Evolutionary conservation across 768 basidiomycete genomes (phyloP).

Genomic region (Lyophyllum decastes): DNA sequence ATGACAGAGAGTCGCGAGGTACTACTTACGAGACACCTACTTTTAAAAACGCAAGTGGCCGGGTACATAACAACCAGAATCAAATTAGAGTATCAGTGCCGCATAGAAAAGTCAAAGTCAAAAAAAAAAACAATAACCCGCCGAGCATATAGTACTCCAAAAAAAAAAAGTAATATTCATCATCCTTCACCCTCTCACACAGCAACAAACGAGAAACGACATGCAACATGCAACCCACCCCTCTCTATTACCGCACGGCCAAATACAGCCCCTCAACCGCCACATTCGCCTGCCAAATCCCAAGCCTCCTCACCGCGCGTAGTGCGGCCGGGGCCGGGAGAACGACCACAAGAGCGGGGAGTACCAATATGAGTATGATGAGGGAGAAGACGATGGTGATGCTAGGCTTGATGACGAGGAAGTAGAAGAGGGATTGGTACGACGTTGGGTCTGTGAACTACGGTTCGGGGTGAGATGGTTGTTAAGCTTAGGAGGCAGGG

Average conservation of each 20-base stretch:
- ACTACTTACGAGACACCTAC: too few species aligned
- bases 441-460: slow-evolving; percentile 83
- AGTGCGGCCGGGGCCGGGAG: slow-evolving; percentile 70
- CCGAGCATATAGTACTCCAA: too few species aligned
- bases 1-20: too few species aligned
- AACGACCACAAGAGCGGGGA: slow-evolving; percentile 59
- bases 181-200: too few species aligned
- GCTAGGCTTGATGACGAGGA: slow-evolving; percentile 82
- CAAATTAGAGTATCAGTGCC: background rate
- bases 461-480: background rate
- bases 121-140: too few species aligned
- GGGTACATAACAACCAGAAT: background rate
- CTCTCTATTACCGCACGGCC: slow-evolving; percentile 34
- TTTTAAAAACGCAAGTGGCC: too few species aligned
- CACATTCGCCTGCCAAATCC: slow-evolving; percentile 82
- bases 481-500: background rate
- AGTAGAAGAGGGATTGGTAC: slow-evolving; percentile 86
- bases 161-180: too few species aligned
- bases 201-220: background rate
- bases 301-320: slow-evolving; percentile 63
- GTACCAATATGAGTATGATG: slow-evolving; percentile 51
- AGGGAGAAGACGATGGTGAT: slow-evolving; percentile 72
- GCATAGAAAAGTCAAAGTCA: too few species aligned
- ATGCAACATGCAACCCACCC: background rate
- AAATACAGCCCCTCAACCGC: slow-evolving; percentile 71